Percentiles rank a stretch among this genome's conserved stretches.
phyloP scores from a whole-genome alignment of 208 protist genomes.

The Naegleria lovaniensis region DNA sequence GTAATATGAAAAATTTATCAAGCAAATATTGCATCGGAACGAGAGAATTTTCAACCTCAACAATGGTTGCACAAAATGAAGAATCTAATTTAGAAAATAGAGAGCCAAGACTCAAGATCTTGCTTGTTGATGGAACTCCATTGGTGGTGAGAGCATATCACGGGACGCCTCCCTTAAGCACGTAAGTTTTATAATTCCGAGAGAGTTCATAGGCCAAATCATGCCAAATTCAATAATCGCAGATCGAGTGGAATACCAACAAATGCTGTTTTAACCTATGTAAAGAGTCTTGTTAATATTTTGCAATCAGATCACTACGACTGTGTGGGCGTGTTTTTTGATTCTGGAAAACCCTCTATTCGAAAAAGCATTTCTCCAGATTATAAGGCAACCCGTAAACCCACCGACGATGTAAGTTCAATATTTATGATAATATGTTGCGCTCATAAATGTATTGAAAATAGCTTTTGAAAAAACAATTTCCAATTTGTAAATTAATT shows the following conservation, averaged over 20 bases:
- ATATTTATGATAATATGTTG: background rate
- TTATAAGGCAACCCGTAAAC: slow-evolving; percentile 9
- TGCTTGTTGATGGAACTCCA: slow-evolving; percentile 6
- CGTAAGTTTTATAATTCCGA: background rate
- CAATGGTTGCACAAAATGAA: no score
- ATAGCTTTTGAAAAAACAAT: slow-evolving; percentile 15
- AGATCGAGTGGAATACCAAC: slow-evolving; percentile 2
- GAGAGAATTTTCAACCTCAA: no score
- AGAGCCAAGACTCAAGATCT: background rate
- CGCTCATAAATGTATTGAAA: background rate
- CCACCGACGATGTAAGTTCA: background rate
- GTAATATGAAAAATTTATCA: no score
- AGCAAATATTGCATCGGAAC: no score
- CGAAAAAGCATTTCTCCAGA: background rate
- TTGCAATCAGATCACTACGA: background rate
- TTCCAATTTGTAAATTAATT: background rate
- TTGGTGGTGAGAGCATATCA: background rate
- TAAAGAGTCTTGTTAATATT: background rate
- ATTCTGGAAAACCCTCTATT: background rate
- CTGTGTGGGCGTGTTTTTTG: background rate
- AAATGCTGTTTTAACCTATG: background rate
- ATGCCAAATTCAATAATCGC: background rate
- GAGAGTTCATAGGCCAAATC: no score
- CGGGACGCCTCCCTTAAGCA: background rate
- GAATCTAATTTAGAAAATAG: no score